Conservation (phyloP, 1,284 basidiomycete species). For the Schizophyllum commune region DNA sequence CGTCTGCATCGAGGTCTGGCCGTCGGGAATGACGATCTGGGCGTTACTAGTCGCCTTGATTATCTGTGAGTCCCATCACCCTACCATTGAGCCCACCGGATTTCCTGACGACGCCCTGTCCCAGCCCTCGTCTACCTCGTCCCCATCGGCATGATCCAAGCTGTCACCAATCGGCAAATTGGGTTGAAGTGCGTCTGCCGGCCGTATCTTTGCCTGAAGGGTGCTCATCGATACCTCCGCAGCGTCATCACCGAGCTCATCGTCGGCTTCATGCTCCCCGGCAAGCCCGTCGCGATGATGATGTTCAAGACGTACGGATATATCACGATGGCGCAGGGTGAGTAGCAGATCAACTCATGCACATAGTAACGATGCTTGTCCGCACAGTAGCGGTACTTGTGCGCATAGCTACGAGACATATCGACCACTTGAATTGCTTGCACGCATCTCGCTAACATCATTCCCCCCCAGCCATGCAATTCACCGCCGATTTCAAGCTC, state of each 20-base stretch:
- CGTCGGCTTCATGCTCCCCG: conserved; percentile 45
- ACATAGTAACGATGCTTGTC: too few relatives aligned
- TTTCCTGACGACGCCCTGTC: not conserved
- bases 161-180: conserved; percentile 45
- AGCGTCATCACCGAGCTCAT: conserved; percentile 55
- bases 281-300: conserved; percentile 52
- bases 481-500: conserved; percentile 64
- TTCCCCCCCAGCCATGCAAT: conserved; percentile 30
- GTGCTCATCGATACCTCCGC: too few relatives aligned
- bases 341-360: not conserved
- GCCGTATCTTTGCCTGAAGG: not conserved
- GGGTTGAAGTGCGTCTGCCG: conserved; percentile 37
- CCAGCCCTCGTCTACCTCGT: conserved; percentile 19
- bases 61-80: conserved; percentile 25
- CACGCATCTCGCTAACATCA: not conserved
- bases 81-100: not conserved
- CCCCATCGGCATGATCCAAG: conserved; percentile 49
- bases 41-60: conserved; percentile 43
- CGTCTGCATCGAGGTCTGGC: conserved; percentile 62
- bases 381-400: too few relatives aligned
- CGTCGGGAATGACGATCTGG: conserved; percentile 61
- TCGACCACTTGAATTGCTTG: not conserved
- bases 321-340: conserved; percentile 38
- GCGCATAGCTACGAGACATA: too few relatives aligned
- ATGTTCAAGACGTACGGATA: conserved; percentile 48